Conservation (phyloP, 306 rosid genomes). For the Albizia julibrissin region DNA sequence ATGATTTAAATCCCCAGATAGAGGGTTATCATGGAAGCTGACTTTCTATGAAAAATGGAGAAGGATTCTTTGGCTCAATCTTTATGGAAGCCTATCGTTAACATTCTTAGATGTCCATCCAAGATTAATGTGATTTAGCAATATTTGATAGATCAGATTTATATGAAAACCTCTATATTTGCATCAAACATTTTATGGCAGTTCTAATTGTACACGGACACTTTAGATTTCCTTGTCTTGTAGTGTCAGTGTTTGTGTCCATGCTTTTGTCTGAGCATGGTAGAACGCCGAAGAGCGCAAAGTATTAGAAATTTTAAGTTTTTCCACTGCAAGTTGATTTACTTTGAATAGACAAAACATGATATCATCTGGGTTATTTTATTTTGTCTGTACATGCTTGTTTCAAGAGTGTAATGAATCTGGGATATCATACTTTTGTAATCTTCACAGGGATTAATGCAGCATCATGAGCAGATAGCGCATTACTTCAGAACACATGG, state of each 20-base stretch:
- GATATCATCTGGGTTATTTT: not conserved
- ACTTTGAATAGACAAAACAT: not conserved
- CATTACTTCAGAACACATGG: slow-evolving; percentile 80
- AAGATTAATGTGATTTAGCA: not conserved
- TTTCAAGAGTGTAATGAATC: slow-evolving; percentile 6
- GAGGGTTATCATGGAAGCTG: not conserved
- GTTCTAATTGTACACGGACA: not conserved
- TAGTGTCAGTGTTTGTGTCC: not conserved
- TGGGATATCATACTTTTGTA: slow-evolving; percentile 4
- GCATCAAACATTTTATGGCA: not conserved
- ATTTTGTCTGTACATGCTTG: slow-evolving; percentile 11
- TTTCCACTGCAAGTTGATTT: not conserved
- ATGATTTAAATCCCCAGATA: not conserved
- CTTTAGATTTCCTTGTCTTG: not conserved
- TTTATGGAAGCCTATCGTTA: not conserved
- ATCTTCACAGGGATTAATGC: slow-evolving; percentile 83
- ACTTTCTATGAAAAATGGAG: not conserved
- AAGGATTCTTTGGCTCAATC: not conserved
- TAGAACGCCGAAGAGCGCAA: slow-evolving; percentile 4
- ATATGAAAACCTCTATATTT: not conserved
- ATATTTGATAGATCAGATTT: not conserved
- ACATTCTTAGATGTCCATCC: not conserved
- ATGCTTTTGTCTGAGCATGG: not conserved
- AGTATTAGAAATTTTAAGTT: not conserved
- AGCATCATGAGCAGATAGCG: slow-evolving; percentile 73